Evolutionary conservation across 768 basidiomycete species (phyloP).

Genomic region (Sarcomyxa edulis): DNA sequence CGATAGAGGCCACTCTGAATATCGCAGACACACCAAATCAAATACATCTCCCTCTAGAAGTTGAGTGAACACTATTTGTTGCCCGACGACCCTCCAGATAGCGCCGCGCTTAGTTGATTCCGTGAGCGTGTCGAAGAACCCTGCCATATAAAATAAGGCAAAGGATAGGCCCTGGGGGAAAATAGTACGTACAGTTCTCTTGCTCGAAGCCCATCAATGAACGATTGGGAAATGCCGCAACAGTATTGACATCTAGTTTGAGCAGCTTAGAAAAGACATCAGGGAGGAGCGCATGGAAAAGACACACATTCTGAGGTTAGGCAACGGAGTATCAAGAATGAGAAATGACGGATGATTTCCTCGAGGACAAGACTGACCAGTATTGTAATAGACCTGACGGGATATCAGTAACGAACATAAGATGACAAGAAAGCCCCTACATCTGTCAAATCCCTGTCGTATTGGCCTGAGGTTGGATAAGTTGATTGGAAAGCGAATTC

Average conservation of each 20-base stretch:
- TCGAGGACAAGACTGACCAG: conserved; percentile 23
- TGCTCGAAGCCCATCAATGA: conserved; percentile 52
- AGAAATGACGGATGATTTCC: conserved; percentile 1
- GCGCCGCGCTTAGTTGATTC: conserved; percentile 42
- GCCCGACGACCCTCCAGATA: conserved; percentile 47
- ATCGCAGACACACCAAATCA: conserved; percentile 15
- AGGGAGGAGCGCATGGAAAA: conserved; percentile 7
- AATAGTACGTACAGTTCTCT: conserved; percentile 39
- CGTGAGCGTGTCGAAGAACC: conserved; percentile 43
- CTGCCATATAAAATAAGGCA: conserved; percentile 17
- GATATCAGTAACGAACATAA: neutral
- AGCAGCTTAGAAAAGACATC: conserved; percentile 7
- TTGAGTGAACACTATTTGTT: conserved; percentile 54
- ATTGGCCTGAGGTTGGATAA: conserved; percentile 30
- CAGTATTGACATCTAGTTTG: conserved; percentile 28
- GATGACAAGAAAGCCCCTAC: conserved; percentile 20
- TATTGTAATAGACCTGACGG: conserved; percentile 43
- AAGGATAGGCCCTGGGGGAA: neutral
- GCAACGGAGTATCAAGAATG: conserved; percentile 4
- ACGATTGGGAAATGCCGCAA: conserved; percentile 36
- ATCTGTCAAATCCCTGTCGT: conserved; percentile 55
- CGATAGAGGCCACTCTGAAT: too few relatives aligned
- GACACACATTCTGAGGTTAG: conserved; percentile 5
- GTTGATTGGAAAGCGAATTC: neutral
- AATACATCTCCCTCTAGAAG: conserved; percentile 18